Percentiles rank a stretch among this genome's conserved stretches.
Evolutionary conservation across 2,329 filamentous ascomycete species (phyloP).

Genomic region (Acrodontium crateriforme): DNA sequence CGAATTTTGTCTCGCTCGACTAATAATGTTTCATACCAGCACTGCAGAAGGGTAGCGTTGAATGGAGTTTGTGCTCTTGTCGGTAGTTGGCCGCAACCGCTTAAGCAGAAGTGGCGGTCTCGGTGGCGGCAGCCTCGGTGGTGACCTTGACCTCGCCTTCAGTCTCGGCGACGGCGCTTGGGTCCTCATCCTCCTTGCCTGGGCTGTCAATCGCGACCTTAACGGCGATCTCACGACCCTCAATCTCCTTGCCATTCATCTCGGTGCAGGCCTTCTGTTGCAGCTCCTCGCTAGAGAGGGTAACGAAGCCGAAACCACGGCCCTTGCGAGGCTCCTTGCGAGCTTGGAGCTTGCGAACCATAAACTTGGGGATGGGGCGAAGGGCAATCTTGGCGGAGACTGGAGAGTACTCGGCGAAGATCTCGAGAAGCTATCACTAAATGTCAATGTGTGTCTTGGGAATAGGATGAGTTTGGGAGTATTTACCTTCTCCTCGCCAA

Average conservation of each 20-base stretch:
- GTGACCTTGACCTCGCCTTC: constrained; percentile 19
- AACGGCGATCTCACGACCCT: constrained; percentile 97
- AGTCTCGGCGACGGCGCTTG: constrained; percentile 34
- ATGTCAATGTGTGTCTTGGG: constrained; percentile 14
- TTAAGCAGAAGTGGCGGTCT: constrained; percentile 15
- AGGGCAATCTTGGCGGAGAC: constrained; percentile 96
- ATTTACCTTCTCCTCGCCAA: constrained; percentile 88
- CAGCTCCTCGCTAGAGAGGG: constrained; percentile 82
- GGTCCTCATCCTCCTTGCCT: constrained; percentile 84
- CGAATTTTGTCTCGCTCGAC: too few relatives aligned
- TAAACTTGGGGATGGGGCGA: constrained; percentile 95
- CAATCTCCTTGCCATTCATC: constrained; percentile 99
- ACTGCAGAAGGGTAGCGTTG: too few relatives aligned
- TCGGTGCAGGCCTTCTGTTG: constrained; percentile 94
- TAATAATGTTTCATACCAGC: too few relatives aligned
- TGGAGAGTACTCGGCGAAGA: constrained; percentile 85
- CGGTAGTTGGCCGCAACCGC: too few relatives aligned
- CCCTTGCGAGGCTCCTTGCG: constrained; percentile 98
- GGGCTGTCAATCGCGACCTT: constrained; percentile 99
- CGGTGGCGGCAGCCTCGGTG: constrained; percentile 22
- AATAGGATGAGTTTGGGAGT: not conserved
- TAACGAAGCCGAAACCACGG: constrained; percentile 97
- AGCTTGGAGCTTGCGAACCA: constrained; percentile 99
- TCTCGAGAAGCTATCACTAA: constrained; percentile 69
- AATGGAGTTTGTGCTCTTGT: too few relatives aligned